These are phyloP conservation scores for Clathrus columnatus DNA, from an alignment of 768 basidiomycete species.

Conservation along the genomic window DNA sequence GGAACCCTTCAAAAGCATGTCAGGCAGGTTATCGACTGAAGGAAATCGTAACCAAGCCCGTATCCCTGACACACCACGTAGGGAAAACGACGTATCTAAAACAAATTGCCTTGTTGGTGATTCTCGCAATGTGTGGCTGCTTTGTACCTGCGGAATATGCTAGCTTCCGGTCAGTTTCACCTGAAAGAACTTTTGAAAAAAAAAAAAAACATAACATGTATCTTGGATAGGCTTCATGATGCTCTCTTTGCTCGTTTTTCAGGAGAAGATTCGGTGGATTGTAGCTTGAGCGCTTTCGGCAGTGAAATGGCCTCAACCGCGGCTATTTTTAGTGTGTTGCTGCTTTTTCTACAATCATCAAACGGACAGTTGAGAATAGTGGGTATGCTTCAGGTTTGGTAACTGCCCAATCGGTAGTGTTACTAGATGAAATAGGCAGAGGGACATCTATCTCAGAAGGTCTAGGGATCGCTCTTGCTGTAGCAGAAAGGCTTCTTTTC, in stretches of 20 bases:
- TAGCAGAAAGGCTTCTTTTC: constrained; percentile 67
- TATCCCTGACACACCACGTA: constrained; percentile 13
- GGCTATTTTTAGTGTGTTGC: constrained; percentile 71
- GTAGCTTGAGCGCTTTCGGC: constrained; percentile 87
- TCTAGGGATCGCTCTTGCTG: constrained; percentile 74
- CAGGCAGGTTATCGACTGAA: constrained; percentile 27
- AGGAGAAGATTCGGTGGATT: constrained; percentile 90
- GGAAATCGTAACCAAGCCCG: neutral
- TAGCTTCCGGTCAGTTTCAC: constrained; percentile 55
- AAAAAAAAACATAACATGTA: neutral
- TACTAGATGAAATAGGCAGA: constrained; percentile 90
- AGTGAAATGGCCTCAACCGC: constrained; percentile 89
- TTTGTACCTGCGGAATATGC: constrained; percentile 94
- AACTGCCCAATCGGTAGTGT: constrained; percentile 57
- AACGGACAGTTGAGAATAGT: neutral
- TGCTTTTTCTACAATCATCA: neutral
- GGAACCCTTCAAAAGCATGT: constrained; percentile 42
- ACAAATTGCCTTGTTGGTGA: constrained; percentile 72
- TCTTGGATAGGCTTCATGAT: constrained; percentile 57
- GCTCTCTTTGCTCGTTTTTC: constrained; percentile 79
- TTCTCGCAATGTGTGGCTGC: constrained; percentile 87
- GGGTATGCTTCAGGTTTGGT: constrained; percentile 47
- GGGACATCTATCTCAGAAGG: constrained; percentile 84
- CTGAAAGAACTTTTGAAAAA: neutral
- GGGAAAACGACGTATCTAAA: constrained; percentile 93